Conservation (phyloP, 2,329 filamentous ascomycete species). For the Cercospora brassicicola region DNA sequence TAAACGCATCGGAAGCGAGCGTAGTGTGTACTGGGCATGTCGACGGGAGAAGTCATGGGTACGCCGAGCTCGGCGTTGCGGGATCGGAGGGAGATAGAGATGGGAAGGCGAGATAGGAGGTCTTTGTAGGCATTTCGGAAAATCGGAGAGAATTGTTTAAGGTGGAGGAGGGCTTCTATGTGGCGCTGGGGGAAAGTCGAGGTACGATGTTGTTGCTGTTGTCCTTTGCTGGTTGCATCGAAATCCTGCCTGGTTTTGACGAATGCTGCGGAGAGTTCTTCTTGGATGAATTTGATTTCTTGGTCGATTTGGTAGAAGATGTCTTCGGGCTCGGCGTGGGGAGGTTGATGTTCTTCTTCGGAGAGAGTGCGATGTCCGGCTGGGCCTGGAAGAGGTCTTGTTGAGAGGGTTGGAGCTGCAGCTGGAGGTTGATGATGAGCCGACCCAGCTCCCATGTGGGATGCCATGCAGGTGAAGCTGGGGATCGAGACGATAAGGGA, state of each 20-base stretch:
- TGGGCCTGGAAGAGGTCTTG: background rate
- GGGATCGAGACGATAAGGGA: background rate
- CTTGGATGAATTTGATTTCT: slow-evolving; percentile 18
- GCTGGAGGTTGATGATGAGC: background rate
- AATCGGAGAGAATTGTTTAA: slow-evolving; percentile 18
- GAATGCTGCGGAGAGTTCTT: slow-evolving; percentile 14
- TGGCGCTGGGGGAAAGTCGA: slow-evolving; percentile 6
- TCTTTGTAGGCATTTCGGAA: slow-evolving; percentile 19
- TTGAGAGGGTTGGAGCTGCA: background rate
- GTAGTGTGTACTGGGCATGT: slow-evolving; percentile 17
- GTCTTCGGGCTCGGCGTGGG: slow-evolving; percentile 17
- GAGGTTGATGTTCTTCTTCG: slow-evolving; percentile 4
- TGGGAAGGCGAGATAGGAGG: slow-evolving; percentile 15
- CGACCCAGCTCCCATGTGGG: background rate
- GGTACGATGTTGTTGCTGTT: background rate
- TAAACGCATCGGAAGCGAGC: slow-evolving; percentile 20
- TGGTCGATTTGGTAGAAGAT: slow-evolving; percentile 25
- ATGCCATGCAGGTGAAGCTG: slow-evolving; percentile 3
- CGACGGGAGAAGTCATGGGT: slow-evolving; percentile 11
- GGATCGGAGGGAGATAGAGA: slow-evolving; percentile 15
- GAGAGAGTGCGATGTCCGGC: background rate
- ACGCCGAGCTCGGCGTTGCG: slow-evolving; percentile 10
- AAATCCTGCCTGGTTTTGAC: background rate
- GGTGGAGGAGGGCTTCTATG: slow-evolving; percentile 17
- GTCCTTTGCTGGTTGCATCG: background rate